Evolutionary conservation across 2,329 filamentous ascomycete species (phyloP), one percentile per base, ranked within the genome.

Genomic region (Colletotrichum sidae): DNA sequence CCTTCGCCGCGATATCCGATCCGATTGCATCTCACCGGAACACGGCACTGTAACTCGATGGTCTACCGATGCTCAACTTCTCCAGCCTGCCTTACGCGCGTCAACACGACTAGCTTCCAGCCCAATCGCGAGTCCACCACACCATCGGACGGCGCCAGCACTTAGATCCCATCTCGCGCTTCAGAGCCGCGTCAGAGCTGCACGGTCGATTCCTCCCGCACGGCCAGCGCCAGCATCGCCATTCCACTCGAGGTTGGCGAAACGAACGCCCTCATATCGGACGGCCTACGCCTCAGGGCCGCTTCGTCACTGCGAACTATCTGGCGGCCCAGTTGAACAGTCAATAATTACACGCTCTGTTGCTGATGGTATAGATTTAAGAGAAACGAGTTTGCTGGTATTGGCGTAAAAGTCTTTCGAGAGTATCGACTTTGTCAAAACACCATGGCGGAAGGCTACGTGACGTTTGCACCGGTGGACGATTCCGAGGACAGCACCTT

Each of bases 301-400:
- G 25, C 25, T 25, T 25, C 25, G 25, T 25, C 25, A 17, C 74
- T 73, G 69, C 15, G 65, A 68, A 44, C 34, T 15, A n/a, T n/a
- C 47, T 39, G 55, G 61, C 35, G 3, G n/a, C 7, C 12, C 17
- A 9, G 34, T 50, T 34, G 34, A 34, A 10, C 15, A n/a, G n/a
- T n/a, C n/a, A 39, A 33, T 34, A 15, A 2, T 13, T 8, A 15
- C n/a, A 39, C 33, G 25, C 12, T 46, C n/a, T 55, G 17, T 35
- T 12, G 17, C 12, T 46, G 15, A 44, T 4, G 25, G 10, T 39
- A 39, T 13, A 13, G 35, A 8, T 50, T 49, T 47, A 53, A 64
- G 37, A 38, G 17, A 17, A 11, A 37, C 13, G 8, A 12, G 13
- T 34, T 37, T n/a, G 12, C 41, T 12, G 13, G 13, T 7, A 10